Base-by-base conservation (phyloP, 2,329 filamentous ascomycete genomes). In the Trichoderma sp. region DNA sequence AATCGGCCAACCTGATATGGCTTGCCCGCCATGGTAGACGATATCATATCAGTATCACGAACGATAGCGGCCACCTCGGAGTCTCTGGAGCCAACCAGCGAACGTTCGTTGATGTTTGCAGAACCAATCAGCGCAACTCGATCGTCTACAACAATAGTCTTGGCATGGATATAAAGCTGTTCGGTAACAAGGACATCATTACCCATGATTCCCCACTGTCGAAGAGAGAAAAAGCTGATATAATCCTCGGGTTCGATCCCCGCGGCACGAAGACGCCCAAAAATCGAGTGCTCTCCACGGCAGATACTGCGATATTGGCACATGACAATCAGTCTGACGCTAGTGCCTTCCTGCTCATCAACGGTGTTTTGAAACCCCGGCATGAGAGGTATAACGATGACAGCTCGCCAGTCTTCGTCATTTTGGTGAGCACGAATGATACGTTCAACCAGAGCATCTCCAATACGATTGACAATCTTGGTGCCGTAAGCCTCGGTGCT, bases 351-450 rank as follows among this genome's bases (percentile, higher is more conserved):
- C 74, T 96, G 92, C 72, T 93, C 90, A 73, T 97, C 94, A 24
- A 99, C 95, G 0, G 94, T 96, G 76, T 97, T 97, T 79, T 98
- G 94, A 81, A 98, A 99, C 2, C 96, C 96, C n/a, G 96, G 96
- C 89, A 99, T 96, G 37, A 99, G 84, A 1, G 96, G 96, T 69
- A 99, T 96, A 71, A 98, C 81, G 72, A 98, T 91, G 70, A 94
- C 90, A 49, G 92, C 93, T 71, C 92, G 90, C 96, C 96, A 99
- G 66, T 93, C 89, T 78, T 98, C 93, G 60, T 90, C 89, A 43
- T 96, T 93, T 73, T 90, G 87, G 73, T 93, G 87, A 0, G 96
- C 96, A 69, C 92, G 88, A 70, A 94, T 90, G 74, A 97, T 96
- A 59, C 96, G 92, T 75, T 97, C 92, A 10, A 98, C 95, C 37